Evolutionary conservation across 768 basidiomycete genomes (phyloP).

Genomic region (Russula earlei): DNA sequence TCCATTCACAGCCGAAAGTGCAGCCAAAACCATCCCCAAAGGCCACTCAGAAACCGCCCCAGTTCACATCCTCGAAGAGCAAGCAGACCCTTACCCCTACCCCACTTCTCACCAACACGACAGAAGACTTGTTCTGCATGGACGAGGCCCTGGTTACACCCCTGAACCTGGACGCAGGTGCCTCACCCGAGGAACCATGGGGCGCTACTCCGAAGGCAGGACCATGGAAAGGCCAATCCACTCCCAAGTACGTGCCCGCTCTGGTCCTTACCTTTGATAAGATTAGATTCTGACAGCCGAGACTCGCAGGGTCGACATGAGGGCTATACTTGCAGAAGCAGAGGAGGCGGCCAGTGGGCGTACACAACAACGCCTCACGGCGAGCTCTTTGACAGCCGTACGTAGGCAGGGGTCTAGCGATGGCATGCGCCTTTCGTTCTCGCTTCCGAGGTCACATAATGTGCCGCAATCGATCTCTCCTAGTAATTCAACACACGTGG

Average conservation of each 20-base stretch:
- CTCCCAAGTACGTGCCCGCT: conserved; percentile 39
- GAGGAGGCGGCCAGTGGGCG: conserved; percentile 23
- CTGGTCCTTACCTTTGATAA: background rate
- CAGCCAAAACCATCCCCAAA: conserved; percentile 24
- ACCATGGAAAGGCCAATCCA: conserved; percentile 29
- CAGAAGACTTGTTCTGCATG: conserved; percentile 77
- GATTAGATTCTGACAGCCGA: background rate
- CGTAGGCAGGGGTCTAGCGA: conserved; percentile 10
- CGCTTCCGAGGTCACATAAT: conserved; percentile 10
- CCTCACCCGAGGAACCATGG: background rate
- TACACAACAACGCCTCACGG: conserved; percentile 19
- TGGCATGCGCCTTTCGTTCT: background rate
- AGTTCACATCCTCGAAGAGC: conserved; percentile 24
- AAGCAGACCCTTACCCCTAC: conserved; percentile 23
- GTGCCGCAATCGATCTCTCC: conserved; percentile 1
- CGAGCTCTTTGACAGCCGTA: background rate
- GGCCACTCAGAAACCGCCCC: conserved; percentile 25
- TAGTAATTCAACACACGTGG: background rate
- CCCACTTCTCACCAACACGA: conserved; percentile 23
- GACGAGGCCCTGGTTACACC: conserved; percentile 45
- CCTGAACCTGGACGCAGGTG: conserved; percentile 20
- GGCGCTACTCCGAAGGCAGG: conserved; percentile 8
- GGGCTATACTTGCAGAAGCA: conserved; percentile 77
- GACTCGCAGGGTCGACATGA: conserved; percentile 62
- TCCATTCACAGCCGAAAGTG: conserved; percentile 25